Conservation (phyloP, 2,329 filamentous ascomycete species). For the Botrytis porri region DNA sequence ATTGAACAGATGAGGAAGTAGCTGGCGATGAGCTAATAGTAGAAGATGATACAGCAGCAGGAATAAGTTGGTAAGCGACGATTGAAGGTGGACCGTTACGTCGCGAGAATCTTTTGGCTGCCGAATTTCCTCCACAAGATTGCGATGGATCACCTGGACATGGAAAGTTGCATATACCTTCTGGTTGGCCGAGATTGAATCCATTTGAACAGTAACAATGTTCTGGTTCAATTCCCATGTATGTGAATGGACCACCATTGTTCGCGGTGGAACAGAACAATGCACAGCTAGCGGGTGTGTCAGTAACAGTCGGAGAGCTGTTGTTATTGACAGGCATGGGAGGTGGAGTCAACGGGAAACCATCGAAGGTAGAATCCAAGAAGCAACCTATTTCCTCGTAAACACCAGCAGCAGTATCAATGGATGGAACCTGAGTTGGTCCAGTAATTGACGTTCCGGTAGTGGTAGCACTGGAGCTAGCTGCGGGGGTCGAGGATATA, state of each 20-base stretch:
- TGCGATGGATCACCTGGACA: conserved; percentile 7
- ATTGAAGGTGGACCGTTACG: background rate
- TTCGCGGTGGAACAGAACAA: conserved; percentile 1
- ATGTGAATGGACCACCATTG: background rate
- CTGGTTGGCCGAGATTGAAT: background rate
- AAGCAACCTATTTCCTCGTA: conserved; percentile 5
- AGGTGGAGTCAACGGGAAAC: conserved; percentile 10
- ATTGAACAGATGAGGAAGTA: background rate
- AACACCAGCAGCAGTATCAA: background rate
- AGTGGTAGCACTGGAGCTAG: conserved; percentile 9
- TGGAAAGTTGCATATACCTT: conserved; percentile 1
- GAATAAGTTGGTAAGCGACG: background rate
- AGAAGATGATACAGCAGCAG: background rate
- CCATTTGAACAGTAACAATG: conserved; percentile 16
- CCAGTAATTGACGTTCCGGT: background rate
- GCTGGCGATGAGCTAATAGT: background rate
- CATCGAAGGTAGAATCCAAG: background rate
- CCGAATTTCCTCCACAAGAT: conserved; percentile 6
- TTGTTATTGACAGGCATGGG: background rate
- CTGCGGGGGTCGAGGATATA: background rate
- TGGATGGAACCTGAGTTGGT: conserved; percentile 2
- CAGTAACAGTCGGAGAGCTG: background rate
- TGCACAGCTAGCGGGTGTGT: background rate
- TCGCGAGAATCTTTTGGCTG: background rate
- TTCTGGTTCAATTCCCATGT: conserved; percentile 1